A percentile compares a stretch with the other conserved stretches of the same genome.
phyloP scores from a whole-genome alignment of 805 yeast species.

The Grigorovia yakushimaensis region DNA sequence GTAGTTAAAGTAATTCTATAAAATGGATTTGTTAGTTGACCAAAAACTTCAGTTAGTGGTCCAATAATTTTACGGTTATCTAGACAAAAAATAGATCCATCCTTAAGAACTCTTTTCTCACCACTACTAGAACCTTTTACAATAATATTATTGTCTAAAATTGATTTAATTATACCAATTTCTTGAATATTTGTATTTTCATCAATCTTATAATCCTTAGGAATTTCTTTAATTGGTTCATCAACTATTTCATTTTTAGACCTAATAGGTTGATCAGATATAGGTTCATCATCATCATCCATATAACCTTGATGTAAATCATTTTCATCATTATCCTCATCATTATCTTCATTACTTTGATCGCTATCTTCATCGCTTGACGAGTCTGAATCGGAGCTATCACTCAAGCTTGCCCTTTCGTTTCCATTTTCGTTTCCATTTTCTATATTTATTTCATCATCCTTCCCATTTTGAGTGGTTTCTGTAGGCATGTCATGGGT shows the following conservation, averaged over 20 bases:
- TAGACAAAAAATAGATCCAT: constrained; percentile 69
- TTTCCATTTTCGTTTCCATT: constrained; percentile 3
- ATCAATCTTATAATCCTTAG: constrained; percentile 52
- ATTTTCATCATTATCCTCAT: constrained; percentile 9
- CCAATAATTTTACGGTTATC: constrained; percentile 66
- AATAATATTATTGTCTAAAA: constrained; percentile 64
- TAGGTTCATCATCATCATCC: constrained; percentile 38
- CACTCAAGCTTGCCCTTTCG: background rate
- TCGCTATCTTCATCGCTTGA: background rate
- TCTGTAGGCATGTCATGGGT: background rate
- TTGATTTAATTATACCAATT: constrained; percentile 57
- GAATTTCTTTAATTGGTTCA: constrained; percentile 58
- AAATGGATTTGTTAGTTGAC: constrained; percentile 71
- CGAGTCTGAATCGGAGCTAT: constrained; percentile 3
- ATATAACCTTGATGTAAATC: constrained; percentile 18
- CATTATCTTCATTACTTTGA: constrained; percentile 6
- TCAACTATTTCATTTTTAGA: constrained; percentile 72
- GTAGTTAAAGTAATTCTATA: constrained; percentile 43
- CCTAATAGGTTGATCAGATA: constrained; percentile 51
- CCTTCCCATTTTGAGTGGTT: no score
- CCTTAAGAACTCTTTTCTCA: constrained; percentile 74
- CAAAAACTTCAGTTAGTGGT: constrained; percentile 78
- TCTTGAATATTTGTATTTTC: constrained; percentile 56
- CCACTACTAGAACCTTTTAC: constrained; percentile 70
- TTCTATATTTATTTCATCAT: background rate